Base-by-base conservation (phyloP, 352 stramenopile species). In the Thraustochytrium striatum region DNA sequence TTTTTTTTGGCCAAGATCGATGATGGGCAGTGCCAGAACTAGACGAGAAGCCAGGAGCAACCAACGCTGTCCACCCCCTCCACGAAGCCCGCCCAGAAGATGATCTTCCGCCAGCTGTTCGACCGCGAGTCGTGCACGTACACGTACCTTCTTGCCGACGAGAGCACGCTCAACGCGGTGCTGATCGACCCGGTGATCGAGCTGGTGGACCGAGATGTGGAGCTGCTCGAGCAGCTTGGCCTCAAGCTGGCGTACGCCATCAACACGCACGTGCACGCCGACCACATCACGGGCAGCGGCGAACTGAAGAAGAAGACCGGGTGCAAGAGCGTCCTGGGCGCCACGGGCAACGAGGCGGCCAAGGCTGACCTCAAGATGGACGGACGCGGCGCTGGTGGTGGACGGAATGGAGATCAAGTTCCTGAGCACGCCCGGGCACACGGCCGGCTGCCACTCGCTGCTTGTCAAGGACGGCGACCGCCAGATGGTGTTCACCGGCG, bases 211-310 rank as follows among this genome's bases (percentile, higher is more conserved):
- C 43, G 85, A 8, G 85, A 89, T 58, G 65, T 82, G 35, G 30
- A 86, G 39, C 73, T 87, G 52, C 50, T 85, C 19, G 55, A 81
- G 30, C 72, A 88, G 61, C 81, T 89, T 65, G 81, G 81, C 16
- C 69, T 89, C 25, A 81, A 81, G 3, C 79, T 89, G 25, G 79
- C 85, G 72, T 86, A 84, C 52, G 36, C 72, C 16, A 38, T 89
- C n/a, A 88, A 89, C 65, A 89, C 85, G 2, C 86, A 89, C 72
- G 78, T 86, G 16, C 86, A 89, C 62, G 86, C 86, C 30, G 86
- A 89, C 70, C 86, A 89, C 72, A 78, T 89, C 61, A 89, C 82
- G 28, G 86, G 86, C 21, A 83, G 72, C 41, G 83, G 80, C 21
- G 73, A 78, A 55, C 68, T 89, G 0, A 87, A 87, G 72, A 36